Conservation (phyloP, 495 filamentous ascomycete genomes). For the Xylaria sp. region DNA sequence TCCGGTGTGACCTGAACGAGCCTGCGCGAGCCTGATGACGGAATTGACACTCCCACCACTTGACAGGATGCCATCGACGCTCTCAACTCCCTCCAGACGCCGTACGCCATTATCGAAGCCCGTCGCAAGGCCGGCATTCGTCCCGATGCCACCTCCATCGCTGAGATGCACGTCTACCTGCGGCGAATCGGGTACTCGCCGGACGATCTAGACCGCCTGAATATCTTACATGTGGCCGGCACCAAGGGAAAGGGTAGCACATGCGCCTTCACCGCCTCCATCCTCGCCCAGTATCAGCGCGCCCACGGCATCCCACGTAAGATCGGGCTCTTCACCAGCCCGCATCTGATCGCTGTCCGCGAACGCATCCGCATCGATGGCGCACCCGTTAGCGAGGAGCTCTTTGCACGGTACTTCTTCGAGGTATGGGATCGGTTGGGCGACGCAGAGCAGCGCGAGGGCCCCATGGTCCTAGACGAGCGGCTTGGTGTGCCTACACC, state of each 20-base stretch:
- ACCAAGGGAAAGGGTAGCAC: constrained; percentile 94
- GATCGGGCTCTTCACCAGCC: constrained; percentile 87
- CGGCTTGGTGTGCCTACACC: constrained; percentile 42
- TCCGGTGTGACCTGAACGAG: too few relatives aligned
- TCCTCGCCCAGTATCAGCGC: constrained; percentile 52
- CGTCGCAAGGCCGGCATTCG: constrained; percentile 71
- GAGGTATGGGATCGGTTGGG: constrained; percentile 83
- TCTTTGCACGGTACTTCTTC: constrained; percentile 88
- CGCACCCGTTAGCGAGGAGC: constrained; percentile 71
- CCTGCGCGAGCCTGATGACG: too few relatives aligned
- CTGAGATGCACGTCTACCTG: constrained; percentile 80
- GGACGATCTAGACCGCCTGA: constrained; percentile 77
- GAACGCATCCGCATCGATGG: constrained; percentile 89
- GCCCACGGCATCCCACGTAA: constrained; percentile 51
- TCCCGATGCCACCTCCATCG: constrained; percentile 71
- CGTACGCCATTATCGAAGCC: constrained; percentile 77
- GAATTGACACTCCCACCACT: constrained; percentile 16
- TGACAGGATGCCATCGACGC: constrained; percentile 78
- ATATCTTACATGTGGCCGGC: constrained; percentile 83
- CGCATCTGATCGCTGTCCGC: constrained; percentile 84
- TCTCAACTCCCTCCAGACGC: constrained; percentile 90
- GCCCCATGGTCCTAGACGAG: constrained; percentile 36
- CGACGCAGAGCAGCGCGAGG: constrained; percentile 43
- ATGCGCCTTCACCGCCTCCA: constrained; percentile 69
- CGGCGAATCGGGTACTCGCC: constrained; percentile 75